phyloP scores from a whole-genome alignment of 345 rosid genomes.

The Acer negundo region DNA sequence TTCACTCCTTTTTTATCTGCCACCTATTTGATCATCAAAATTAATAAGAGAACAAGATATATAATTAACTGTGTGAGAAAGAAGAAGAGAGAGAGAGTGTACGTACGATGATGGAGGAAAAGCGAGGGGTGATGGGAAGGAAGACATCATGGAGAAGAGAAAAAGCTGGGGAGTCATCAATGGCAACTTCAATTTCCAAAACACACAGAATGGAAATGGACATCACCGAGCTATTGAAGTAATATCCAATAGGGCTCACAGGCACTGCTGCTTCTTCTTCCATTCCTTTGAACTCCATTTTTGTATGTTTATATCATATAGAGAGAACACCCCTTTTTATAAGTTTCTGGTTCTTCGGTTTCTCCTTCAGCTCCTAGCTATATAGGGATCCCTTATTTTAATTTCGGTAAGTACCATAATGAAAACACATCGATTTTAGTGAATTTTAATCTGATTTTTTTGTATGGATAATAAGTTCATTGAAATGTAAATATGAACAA shows the following conservation, averaged over 20 bases:
- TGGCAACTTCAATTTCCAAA: slow-evolving; percentile 30
- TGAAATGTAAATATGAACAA: too few relatives aligned
- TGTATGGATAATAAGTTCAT: too few relatives aligned
- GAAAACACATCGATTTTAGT: too few relatives aligned
- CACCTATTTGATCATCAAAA: slow-evolving; percentile 23
- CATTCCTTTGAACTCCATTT: slow-evolving; percentile 10
- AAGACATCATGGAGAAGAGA: slow-evolving; percentile 30
- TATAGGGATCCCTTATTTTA: too few relatives aligned
- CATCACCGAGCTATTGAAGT: slow-evolving; percentile 33
- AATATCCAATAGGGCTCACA: slow-evolving; percentile 44
- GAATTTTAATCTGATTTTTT: too few relatives aligned
- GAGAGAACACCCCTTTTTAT: too few relatives aligned
- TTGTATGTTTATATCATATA: too few relatives aligned
- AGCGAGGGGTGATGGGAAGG: slow-evolving; percentile 44
- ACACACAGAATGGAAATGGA: slow-evolving; percentile 31
- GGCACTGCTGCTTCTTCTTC: slow-evolving; percentile 28
- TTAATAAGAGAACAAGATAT: too few relatives aligned
- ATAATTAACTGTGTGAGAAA: neutral
- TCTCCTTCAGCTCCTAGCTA: too few relatives aligned
- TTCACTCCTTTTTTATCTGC: slow-evolving; percentile 25
- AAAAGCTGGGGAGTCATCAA: slow-evolving; percentile 27
- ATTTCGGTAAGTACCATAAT: too few relatives aligned
- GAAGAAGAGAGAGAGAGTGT: neutral
- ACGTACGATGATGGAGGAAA: slow-evolving; percentile 49
- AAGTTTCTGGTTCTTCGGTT: too few relatives aligned